Evolutionary conservation across 495 filamentous ascomycete genomes (phyloP).

Genomic region (Chaetomidium leptoderma): DNA sequence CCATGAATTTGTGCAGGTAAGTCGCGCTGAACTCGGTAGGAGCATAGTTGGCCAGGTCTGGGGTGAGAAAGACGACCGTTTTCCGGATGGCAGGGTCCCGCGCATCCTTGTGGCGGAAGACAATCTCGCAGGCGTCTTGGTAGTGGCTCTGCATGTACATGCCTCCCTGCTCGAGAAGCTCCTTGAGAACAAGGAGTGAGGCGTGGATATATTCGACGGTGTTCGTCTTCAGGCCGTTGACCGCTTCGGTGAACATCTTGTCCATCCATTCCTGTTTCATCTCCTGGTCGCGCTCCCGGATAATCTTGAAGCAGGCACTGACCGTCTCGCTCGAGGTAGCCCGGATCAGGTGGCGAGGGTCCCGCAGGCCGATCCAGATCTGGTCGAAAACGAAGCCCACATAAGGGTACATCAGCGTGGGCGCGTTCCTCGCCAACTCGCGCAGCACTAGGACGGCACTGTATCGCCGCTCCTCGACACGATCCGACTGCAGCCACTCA

Average conservation of each 20-base stretch:
- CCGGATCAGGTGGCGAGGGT: slow-evolving; percentile 83
- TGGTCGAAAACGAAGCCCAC: slow-evolving; percentile 86
- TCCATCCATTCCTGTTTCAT: slow-evolving; percentile 82
- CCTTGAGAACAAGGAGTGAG: slow-evolving; percentile 83
- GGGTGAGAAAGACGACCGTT: slow-evolving; percentile 84
- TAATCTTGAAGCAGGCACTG: slow-evolving; percentile 89
- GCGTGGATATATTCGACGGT: slow-evolving; percentile 86
- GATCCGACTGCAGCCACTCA: slow-evolving; percentile 93
- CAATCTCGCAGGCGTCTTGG: slow-evolving; percentile 81
- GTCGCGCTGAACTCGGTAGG: slow-evolving; percentile 75
- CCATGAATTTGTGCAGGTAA: slow-evolving; percentile 94
- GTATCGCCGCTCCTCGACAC: slow-evolving; percentile 86
- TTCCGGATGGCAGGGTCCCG: slow-evolving; percentile 80
- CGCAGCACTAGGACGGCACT: slow-evolving; percentile 85
- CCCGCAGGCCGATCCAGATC: slow-evolving; percentile 89
- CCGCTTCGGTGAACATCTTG: slow-evolving; percentile 78
- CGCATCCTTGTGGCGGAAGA: slow-evolving; percentile 85
- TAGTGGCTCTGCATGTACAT: slow-evolving; percentile 98
- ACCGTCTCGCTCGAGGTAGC: slow-evolving; percentile 87
- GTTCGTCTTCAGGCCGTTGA: slow-evolving; percentile 68
- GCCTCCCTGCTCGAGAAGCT: slow-evolving; percentile 84
- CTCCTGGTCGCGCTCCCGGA: slow-evolving; percentile 78
- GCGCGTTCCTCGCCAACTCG: slow-evolving; percentile 84
- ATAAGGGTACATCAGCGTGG: slow-evolving; percentile 88
- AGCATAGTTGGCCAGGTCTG: slow-evolving; percentile 86